Evolutionary conservation across 352 stramenopile species (phyloP), one percentile per base, ranked within the genome.

Genomic region (Globisporangium nagaii): DNA sequence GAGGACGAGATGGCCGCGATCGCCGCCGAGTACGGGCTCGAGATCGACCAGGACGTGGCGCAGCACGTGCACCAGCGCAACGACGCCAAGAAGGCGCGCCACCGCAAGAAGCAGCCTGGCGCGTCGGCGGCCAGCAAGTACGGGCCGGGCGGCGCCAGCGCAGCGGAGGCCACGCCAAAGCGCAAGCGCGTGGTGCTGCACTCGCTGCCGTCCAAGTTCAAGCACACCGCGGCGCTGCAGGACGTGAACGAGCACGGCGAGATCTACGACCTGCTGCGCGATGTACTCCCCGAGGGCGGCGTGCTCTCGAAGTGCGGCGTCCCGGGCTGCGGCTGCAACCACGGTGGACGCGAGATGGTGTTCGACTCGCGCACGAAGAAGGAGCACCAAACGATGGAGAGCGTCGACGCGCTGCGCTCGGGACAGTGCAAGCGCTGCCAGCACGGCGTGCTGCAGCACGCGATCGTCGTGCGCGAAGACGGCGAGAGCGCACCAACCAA

Each of bases 1-100:
- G 82, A 93, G 53, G 82, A 93, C 42, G 82, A 93, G 56, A 93
- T 93, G 74, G 79, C 75, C 1, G 80, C 82, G 41, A 68, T 90
- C 19, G 82, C 82, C 13, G 70, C 71, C 47, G 82, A 93, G 68
- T 93, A 90, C 60, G 82, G 82, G 4, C 78, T 93, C 27, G 51
- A 79, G 17, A 65, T 93, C 50, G 79, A 93, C 53, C 50, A 70
- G 11, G 79, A 88, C 37, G 78, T 93, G 27, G 79, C 78, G 4
- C 60, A 61, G 32, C 73, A 75, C 59, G 81, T 93, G 53, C 57
- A 62, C 55, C 47, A 79, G 50, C 77, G 82, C 50, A 58, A 72
- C 35, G 47, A 71, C 39, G 60, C 68, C 53, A 80, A 86, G 56
- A 71, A 79, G 53, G 72, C 63, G n/a, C 70, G 66, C 10, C 64